A percentile compares a stretch with the other conserved stretches of the same genome.
Conservation (phyloP, 2,329 filamentous ascomycete genomes). For the Fusarium solani-melongenae region DNA sequence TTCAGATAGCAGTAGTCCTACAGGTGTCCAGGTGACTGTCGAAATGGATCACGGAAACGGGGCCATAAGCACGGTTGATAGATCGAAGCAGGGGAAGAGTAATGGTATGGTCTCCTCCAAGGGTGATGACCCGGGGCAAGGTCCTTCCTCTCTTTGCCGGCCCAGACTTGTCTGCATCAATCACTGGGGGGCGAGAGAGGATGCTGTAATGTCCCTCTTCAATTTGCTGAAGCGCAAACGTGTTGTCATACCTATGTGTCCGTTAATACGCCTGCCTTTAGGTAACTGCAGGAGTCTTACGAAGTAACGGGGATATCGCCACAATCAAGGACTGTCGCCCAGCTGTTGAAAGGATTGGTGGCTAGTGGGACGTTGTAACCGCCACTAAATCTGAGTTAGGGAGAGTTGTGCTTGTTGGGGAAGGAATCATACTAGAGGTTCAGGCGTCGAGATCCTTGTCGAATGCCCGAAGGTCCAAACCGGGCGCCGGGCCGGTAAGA, state of each 20-base stretch:
- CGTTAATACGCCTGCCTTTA: neutral
- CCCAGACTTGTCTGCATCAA: slow-evolving; percentile 73
- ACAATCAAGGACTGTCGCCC: slow-evolving; percentile 83
- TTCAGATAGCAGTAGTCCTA: slow-evolving; percentile 40
- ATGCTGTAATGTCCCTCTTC: slow-evolving; percentile 85
- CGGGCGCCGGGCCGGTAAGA: slow-evolving; percentile 86
- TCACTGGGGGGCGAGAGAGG: slow-evolving; percentile 76
- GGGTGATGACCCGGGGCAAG: slow-evolving; percentile 82
- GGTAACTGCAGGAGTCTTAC: slow-evolving; percentile 56
- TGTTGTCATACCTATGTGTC: slow-evolving; percentile 77
- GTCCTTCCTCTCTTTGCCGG: slow-evolving; percentile 79
- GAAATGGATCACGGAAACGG: slow-evolving; percentile 71
- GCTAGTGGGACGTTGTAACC: slow-evolving; percentile 87
- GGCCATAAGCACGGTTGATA: slow-evolving; percentile 70
- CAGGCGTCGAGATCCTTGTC: slow-evolving; percentile 85
- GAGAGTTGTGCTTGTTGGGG: neutral
- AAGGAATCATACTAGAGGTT: slow-evolving; percentile 80
- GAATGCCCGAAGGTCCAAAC: slow-evolving; percentile 86
- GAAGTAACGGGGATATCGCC: slow-evolving; percentile 88
- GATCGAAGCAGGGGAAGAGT: slow-evolving; percentile 69
- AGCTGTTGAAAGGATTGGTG: slow-evolving; percentile 84
- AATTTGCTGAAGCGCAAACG: slow-evolving; percentile 84
- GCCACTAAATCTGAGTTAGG: slow-evolving; percentile 64
- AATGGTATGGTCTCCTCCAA: slow-evolving; percentile 74
- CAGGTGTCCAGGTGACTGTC: slow-evolving; percentile 76